Percentiles rank a stretch among this genome's conserved stretches.
Evolutionary conservation across 1,284 basidiomycete genomes (phyloP).

Genomic region (Irpex sp.): DNA sequence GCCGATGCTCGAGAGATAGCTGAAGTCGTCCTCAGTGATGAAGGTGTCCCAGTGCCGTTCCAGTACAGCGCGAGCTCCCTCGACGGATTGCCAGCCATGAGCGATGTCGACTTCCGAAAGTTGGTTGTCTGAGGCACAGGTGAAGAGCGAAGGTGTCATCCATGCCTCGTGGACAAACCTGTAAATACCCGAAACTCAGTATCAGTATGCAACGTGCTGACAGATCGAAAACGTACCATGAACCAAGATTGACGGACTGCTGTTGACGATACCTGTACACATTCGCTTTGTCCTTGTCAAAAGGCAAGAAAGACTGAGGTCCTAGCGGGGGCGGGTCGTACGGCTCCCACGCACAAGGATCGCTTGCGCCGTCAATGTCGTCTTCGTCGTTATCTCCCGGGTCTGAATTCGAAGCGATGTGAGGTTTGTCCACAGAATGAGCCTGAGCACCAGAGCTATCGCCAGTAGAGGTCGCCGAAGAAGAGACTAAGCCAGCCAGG

Average conservation of each 20-base stretch:
- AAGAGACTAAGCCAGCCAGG: neutral
- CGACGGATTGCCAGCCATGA: constrained; percentile 44
- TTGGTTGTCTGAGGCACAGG: constrained; percentile 53
- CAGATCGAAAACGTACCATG: constrained; percentile 39
- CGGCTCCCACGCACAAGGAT: constrained; percentile 31
- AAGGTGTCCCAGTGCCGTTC: constrained; percentile 82
- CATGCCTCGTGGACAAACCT: constrained; percentile 80
- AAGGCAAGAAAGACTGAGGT: constrained; percentile 42
- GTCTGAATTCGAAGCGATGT: neutral
- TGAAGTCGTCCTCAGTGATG: constrained; percentile 63
- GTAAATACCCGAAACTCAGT: neutral
- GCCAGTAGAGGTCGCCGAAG: neutral
- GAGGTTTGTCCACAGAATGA: neutral
- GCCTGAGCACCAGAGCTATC: neutral
- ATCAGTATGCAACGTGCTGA: neutral
- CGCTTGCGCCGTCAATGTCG: neutral
- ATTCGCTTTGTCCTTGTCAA: constrained; percentile 42
- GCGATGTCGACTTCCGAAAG: constrained; percentile 57
- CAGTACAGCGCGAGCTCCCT: constrained; percentile 49
- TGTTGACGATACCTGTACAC: constrained; percentile 65
- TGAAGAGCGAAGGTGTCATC: constrained; percentile 73
- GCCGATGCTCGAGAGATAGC: constrained; percentile 55
- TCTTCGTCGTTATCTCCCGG: neutral
- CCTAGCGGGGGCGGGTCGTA: constrained; percentile 31
- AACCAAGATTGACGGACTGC: constrained; percentile 64